Evolutionary conservation across 306 rosid species (phyloP).

Genomic region (Dicorynia guianensis): DNA sequence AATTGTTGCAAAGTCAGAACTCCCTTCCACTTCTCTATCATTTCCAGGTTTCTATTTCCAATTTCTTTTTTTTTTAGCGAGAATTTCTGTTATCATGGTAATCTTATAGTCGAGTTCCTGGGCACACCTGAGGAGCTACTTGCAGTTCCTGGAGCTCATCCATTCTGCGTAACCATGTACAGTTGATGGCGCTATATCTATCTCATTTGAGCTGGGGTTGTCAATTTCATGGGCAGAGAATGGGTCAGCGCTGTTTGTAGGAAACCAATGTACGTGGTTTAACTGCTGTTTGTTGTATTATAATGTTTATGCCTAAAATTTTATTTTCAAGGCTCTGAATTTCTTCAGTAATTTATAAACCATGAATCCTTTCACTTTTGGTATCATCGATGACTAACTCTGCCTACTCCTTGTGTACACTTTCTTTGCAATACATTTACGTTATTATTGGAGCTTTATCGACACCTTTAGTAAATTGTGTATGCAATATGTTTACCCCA

Average conservation of each 20-base stretch:
- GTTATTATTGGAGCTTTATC: not conserved
- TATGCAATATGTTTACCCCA: not conserved
- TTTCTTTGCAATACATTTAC: not conserved
- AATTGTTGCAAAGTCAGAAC: conserved; percentile 47
- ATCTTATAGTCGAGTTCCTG: not conserved
- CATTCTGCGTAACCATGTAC: not conserved
- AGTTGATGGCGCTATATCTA: not conserved
- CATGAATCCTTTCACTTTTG: not conserved
- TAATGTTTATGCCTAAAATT: not conserved
- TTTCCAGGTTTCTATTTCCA: conserved; percentile 50
- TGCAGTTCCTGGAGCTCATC: not conserved
- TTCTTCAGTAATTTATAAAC: not conserved
- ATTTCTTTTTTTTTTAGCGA: not conserved
- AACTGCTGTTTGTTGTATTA: not conserved
- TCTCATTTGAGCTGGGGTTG: not conserved
- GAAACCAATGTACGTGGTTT: not conserved
- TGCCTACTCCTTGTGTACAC: not conserved
- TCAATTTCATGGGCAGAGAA: not conserved
- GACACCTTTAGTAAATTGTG: not conserved
- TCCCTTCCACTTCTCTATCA: conserved; percentile 42
- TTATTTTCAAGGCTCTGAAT: not conserved
- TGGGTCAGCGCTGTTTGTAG: not conserved
- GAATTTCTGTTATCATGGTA: too few species aligned
- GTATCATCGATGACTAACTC: not conserved
- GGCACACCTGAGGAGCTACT: not conserved